Evolutionary conservation across 2,329 filamentous ascomycete species (phyloP).

Genomic region (Penicillium sp.): DNA sequence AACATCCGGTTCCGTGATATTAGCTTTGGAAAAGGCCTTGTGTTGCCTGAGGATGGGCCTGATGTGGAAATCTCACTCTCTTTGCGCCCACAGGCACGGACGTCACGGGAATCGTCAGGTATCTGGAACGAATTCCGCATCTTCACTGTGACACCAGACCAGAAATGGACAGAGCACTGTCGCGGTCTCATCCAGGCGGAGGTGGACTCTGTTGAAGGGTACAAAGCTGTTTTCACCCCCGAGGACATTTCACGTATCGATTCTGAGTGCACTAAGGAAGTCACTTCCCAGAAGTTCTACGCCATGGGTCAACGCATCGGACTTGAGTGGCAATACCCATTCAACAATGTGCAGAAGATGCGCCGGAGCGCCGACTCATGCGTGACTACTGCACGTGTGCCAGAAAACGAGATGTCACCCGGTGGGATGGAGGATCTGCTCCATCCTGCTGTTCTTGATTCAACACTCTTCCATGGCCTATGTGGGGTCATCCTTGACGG

Average conservation of each 20-base stretch:
- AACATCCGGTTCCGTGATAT: conserved; percentile 11
- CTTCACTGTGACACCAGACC: conserved; percentile 6
- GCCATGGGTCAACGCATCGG: conserved; percentile 8
- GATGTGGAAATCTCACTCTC: conserved; percentile 7
- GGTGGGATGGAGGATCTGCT: conserved; percentile 12
- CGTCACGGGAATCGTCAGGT: conserved; percentile 8
- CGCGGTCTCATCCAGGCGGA: conserved; percentile 15
- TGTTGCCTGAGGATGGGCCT: conserved; percentile 2
- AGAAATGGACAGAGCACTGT: conserved; percentile 14
- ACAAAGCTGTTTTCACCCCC: background rate
- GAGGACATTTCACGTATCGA: conserved; percentile 3
- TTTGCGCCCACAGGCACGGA: conserved; percentile 9
- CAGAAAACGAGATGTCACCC: conserved; percentile 1
- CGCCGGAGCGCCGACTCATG: conserved; percentile 10
- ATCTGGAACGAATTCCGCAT: conserved; percentile 15
- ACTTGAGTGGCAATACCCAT: conserved; percentile 13
- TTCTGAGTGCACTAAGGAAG: conserved; percentile 4
- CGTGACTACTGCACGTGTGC: conserved; percentile 10
- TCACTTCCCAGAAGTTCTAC: conserved; percentile 12
- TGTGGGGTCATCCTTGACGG: conserved; percentile 7
- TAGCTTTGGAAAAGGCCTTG: conserved; percentile 11
- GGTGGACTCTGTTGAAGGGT: conserved; percentile 6
- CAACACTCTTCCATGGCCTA: conserved; percentile 8
- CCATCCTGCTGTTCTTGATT: conserved; percentile 13
- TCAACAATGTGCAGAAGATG: conserved; percentile 10